Conservation (phyloP, 148 eudicot species). For the Silene uniflora region DNA sequence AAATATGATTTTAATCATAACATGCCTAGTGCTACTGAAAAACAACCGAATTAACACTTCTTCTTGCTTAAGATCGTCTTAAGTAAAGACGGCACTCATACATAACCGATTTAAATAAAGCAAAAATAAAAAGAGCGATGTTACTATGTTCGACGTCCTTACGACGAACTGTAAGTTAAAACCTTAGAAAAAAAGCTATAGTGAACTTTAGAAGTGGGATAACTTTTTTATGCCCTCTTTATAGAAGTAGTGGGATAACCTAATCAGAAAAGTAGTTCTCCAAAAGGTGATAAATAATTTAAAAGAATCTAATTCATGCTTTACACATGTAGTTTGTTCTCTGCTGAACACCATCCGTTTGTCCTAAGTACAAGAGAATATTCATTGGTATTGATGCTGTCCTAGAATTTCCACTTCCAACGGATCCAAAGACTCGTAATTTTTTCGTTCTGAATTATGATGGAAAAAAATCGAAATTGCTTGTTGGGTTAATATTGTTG, state of each 20-base stretch:
- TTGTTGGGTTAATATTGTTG: not conserved
- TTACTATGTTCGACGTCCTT: too few relatives aligned
- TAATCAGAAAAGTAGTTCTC: constrained; percentile 20
- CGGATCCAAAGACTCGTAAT: not conserved
- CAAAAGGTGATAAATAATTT: constrained; percentile 19
- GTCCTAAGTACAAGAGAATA: constrained; percentile 4
- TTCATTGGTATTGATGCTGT: constrained; percentile 13
- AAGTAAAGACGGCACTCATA: too few relatives aligned
- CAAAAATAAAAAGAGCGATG: too few relatives aligned
- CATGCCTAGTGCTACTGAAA: too few relatives aligned
- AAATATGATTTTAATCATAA: too few relatives aligned
- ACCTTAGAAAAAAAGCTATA: constrained; percentile 23
- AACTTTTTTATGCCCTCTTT: not conserved
- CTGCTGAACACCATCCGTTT: constrained; percentile 29
- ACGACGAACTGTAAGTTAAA: too few relatives aligned
- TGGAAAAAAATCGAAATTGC: too few relatives aligned
- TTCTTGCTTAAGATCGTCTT: too few relatives aligned
- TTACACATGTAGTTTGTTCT: constrained; percentile 26
- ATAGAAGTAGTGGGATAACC: constrained; percentile 30
- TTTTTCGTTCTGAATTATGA: too few relatives aligned
- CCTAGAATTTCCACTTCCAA: not conserved
- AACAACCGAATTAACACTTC: too few relatives aligned
- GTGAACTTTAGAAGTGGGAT: constrained; percentile 32
- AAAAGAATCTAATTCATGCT: constrained; percentile 34
- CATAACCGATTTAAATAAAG: too few relatives aligned